Conservation (phyloP, 176 grass and related monocot species). For the Rhipidocladum racemiflorum region DNA sequence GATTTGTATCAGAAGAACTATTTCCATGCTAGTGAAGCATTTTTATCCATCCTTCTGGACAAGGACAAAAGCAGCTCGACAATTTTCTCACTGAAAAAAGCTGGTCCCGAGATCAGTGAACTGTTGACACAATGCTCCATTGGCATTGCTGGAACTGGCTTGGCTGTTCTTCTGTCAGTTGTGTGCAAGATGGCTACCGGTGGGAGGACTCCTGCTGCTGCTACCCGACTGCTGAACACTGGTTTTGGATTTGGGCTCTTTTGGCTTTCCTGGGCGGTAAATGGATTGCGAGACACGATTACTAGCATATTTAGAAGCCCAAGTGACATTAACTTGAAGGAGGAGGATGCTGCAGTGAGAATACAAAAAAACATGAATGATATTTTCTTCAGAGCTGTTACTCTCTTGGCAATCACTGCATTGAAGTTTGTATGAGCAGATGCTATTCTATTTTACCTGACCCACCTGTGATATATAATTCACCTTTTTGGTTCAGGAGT, state of each 20-base stretch:
- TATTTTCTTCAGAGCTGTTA: conserved; percentile 56
- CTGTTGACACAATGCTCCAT: conserved; percentile 80
- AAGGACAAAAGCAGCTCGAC: conserved; percentile 38
- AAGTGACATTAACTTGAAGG: conserved; percentile 36
- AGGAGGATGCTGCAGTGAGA: conserved; percentile 51
- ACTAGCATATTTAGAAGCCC: conserved; percentile 46
- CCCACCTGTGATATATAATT: conserved; percentile 3
- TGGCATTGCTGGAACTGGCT: conserved; percentile 79
- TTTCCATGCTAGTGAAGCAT: conserved; percentile 71
- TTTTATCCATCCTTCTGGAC: conserved; percentile 77
- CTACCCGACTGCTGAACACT: conserved; percentile 60
- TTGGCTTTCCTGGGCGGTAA: conserved; percentile 82
- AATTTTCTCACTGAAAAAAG: conserved; percentile 65
- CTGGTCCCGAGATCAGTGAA: conserved; percentile 57
- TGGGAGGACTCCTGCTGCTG: conserved; percentile 48
- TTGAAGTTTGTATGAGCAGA: conserved; percentile 61
- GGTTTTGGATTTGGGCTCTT: conserved; percentile 81
- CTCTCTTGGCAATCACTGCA: conserved; percentile 59
- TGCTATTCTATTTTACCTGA: not conserved
- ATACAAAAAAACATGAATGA: conserved; percentile 60
- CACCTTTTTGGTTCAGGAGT: conserved; percentile 34
- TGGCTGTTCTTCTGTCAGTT: conserved; percentile 85
- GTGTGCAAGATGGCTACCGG: conserved; percentile 53
- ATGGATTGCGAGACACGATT: conserved; percentile 65
- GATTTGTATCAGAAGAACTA: conserved; percentile 65